Evolutionary conservation across 257 asterid genomes (phyloP), one percentile per base, ranked within the genome.

Genomic region (Solanum lignicaule): DNA sequence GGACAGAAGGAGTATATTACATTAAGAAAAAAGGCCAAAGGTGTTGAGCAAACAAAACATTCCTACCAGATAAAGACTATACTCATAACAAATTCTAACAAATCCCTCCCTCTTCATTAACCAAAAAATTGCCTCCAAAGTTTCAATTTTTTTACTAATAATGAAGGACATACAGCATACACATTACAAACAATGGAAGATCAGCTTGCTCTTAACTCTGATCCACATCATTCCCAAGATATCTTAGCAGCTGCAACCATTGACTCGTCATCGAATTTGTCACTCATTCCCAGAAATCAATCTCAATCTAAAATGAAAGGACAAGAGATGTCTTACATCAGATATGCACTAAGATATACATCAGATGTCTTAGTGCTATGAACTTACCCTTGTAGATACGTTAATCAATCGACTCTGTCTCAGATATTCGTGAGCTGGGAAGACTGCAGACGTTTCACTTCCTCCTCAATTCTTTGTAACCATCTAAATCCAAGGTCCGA

Each of bases 401-500:
- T 16, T 39, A 43, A 43, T 46, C 9, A 79, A 27, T 43, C 8
- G 23, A 14, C n/a, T 41, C 65, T 79, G 10, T 27, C 84, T 78
- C 84, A 6, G 25, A 43, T 8, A 79, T 79, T 27, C 6, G 5
- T 43, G 39, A 81, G 52, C 82, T 88, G 76, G 60, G 92, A 84
- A 38, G 86, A 75, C 84, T 90, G 66, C 86, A 90, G 35, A 18
- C 52, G 89, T 85, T 96, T 89, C 90, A 93, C 95, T 89, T 95
- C 96, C 83, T 94, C 94, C 87, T 94, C 98, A 2, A 95, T 93
- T 85, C 92, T 88, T 68, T 92, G 90, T 83, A 97, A 89, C 99
- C 99, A 97, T 89, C 91, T 95, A 89, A 97, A 90, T 87, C 99
- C 98, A 86, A 97, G 98, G 89, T 97, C 98, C 83, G 92, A 93